Conservation (phyloP, 208 protist species). For the Spongospora subterranea region DNA sequence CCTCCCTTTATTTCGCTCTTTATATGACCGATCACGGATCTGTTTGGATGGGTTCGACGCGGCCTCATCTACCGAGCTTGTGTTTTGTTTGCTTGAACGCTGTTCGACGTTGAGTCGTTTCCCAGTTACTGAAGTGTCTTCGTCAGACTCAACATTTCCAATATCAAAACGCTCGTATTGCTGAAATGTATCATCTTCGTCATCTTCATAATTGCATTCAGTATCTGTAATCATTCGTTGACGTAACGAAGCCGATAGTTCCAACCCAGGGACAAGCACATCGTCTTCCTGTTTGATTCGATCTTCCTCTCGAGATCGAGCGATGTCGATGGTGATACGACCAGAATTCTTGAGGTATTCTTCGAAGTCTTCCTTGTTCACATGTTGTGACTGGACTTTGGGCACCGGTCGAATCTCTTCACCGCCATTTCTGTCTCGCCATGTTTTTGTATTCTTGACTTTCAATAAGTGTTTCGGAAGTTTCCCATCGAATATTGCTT, state of each 20-base stretch:
- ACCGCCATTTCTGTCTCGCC: background rate
- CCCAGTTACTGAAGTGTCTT: background rate
- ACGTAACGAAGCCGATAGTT: background rate
- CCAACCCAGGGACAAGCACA: background rate
- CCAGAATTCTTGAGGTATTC: background rate
- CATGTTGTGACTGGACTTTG: background rate
- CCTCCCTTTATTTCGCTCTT: conserved; percentile 12
- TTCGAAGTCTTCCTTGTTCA: background rate
- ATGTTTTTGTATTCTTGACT: conserved; percentile 24
- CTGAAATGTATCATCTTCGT: conserved; percentile 4
- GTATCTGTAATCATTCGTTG: background rate
- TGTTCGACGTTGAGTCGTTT: background rate
- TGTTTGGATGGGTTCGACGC: conserved; percentile 1
- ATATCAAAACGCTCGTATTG: conserved; percentile 1
- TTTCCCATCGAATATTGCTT: background rate
- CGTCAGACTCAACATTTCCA: background rate
- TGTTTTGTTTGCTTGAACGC: background rate
- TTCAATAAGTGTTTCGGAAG: background rate
- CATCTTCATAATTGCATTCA: conserved; percentile 3
- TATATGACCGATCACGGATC: background rate
- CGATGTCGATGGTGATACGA: conserved; percentile 8
- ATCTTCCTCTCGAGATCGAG: conserved; percentile 4
- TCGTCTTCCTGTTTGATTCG: conserved; percentile 17
- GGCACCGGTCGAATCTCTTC: background rate
- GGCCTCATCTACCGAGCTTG: background rate